Base-by-base conservation (phyloP, 768 basidiomycete genomes). In the Kwoniella sp. region DNA sequence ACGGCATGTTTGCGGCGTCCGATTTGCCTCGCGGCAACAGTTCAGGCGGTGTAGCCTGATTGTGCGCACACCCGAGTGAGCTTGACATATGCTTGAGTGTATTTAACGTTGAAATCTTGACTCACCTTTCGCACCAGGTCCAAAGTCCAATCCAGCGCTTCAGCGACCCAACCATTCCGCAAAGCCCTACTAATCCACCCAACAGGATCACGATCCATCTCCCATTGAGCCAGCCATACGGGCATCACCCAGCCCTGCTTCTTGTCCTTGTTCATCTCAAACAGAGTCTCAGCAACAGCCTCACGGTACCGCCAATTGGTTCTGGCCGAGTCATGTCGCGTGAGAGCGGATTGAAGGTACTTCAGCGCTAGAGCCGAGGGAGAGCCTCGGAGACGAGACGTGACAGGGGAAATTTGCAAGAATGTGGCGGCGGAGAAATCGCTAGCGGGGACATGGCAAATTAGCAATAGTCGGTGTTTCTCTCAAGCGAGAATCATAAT, bases 381-480 rank as follows among this genome's bases (percentile, higher is more conserved):
- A 5, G 89, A 86, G 3, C 94, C 94, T 22, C 89, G 85, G 89
- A 95, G 95, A 0, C 90, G 89, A 1, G 87, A 85, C 11, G 91
- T 75, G 17, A 73, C 55, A 2, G 76, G 73, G 8, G 77, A 78
- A 20, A 61, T 48, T n/a, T 71, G 68, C 34, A 97, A 83, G 93
- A 94, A 97, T 68, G 89, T 87, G 0, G 85, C 86, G 60, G 90
- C 87, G 71, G 88, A 87, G 81, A 64, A 61, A 25, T 78, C 71
- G 54, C 91, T 93, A 20, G 34, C 34, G 34, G 34, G 5, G 34
- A 34, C 13, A 34, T 34, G 34, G 51, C 55, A 34, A 25, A 28
- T 26, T 41, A 34, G 29, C 55, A 17, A 25, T 17, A 26, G 22
- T 26, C 34, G 34, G 34, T 37, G 7, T 13, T 37, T 48, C 47